phyloP scores from a whole-genome alignment of 75 land plant genomes.

The Pinus albicaulis region DNA sequence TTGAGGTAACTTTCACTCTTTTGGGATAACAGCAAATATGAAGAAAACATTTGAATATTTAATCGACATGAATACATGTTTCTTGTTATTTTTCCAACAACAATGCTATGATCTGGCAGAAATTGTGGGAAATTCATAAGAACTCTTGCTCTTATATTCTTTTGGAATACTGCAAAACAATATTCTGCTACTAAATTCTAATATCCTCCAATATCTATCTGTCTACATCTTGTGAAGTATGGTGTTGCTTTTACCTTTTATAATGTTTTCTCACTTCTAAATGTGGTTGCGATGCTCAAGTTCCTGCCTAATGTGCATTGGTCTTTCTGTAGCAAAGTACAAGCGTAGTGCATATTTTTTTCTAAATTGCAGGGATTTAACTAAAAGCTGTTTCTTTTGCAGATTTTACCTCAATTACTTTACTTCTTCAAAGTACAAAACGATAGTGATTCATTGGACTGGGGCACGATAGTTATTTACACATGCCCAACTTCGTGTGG shows the following conservation, averaged over 20 bases:
- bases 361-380: too few species aligned
- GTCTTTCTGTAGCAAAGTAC: neutral
- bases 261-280: too few species aligned
- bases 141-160: neutral
- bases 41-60: too few species aligned
- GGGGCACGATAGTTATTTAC: slow-evolving; percentile 83
- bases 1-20: too few species aligned
- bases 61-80: too few species aligned
- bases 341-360: neutral
- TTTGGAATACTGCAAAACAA: neutral
- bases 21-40: too few species aligned
- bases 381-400: slow-evolving; percentile 6
- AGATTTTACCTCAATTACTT: slow-evolving; percentile 89
- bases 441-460: slow-evolving; percentile 84
- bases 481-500: slow-evolving; percentile 71
- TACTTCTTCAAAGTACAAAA: slow-evolving; percentile 77
- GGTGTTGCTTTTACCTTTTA: too few species aligned
- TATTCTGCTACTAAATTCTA: neutral
- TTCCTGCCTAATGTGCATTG: neutral
- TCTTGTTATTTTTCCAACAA: too few species aligned
- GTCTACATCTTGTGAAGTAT: too few species aligned
- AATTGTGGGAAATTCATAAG: neutral
- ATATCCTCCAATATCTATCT: neutral
- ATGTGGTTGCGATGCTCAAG: too few species aligned
- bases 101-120: neutral